Percentiles rank a stretch among this genome's conserved stretches.
Conservation (phyloP, 2,329 filamentous ascomycete species). For the Alternaria brassicae region DNA sequence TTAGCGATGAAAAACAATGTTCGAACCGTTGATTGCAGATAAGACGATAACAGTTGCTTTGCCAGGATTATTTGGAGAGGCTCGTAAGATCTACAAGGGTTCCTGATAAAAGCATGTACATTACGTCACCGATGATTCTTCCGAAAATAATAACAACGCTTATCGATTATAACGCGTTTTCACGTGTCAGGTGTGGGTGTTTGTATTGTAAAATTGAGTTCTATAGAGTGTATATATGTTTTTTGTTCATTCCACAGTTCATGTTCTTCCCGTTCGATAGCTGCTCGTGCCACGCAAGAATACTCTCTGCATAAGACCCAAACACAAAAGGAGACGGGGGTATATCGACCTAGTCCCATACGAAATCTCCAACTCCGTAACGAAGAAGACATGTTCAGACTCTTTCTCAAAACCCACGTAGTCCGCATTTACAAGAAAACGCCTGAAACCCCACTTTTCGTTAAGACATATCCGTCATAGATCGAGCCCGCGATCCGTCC, state of each 20-base stretch:
- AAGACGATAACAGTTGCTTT: not conserved
- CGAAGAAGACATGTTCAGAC: not conserved
- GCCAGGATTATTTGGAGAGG: slow-evolving; percentile 1
- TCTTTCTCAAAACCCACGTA: not conserved
- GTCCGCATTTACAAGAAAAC: not conserved
- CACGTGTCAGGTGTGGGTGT: no score
- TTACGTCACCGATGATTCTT: slow-evolving; percentile 3
- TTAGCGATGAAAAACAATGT: slow-evolving; percentile 5
- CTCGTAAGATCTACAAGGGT: not conserved
- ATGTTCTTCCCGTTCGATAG: no score
- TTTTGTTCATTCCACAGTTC: no score
- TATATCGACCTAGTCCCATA: slow-evolving; percentile 6
- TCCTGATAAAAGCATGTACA: not conserved
- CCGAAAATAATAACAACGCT: not conserved
- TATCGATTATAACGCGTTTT: not conserved
- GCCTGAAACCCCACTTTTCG: slow-evolving; percentile 24
- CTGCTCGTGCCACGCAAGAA: no score
- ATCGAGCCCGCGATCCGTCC: slow-evolving; percentile 10
- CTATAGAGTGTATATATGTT: no score
- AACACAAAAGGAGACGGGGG: slow-evolving; percentile 3
- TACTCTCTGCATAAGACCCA: no score
- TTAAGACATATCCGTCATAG: slow-evolving; percentile 21
- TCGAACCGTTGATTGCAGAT: not conserved
- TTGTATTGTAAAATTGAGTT: no score
- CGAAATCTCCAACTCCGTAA: not conserved